Conservation (phyloP, 1,284 basidiomycete genomes). For the Austroboletus olivaceoglutinosus region DNA sequence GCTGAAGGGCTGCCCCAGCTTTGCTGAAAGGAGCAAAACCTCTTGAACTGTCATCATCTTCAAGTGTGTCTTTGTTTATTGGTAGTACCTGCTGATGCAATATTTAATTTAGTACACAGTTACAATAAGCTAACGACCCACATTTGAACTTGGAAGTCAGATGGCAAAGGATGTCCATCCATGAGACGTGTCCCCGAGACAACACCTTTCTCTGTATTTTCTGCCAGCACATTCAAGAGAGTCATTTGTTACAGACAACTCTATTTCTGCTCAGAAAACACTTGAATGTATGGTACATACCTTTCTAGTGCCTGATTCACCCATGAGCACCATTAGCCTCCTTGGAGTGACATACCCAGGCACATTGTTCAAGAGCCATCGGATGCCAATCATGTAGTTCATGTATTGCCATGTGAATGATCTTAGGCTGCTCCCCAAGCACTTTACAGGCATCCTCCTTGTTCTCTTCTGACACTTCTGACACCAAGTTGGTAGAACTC, state of each 20-base stretch:
- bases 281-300: constrained; percentile 34
- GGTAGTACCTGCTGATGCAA: constrained; percentile 62
- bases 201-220: constrained; percentile 76
- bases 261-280: constrained; percentile 12
- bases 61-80: constrained; percentile 81
- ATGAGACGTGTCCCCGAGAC: constrained; percentile 78
- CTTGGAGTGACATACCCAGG: constrained; percentile 83
- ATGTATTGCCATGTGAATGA: constrained; percentile 66
- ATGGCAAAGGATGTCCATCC: constrained; percentile 68
- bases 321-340: constrained; percentile 76
- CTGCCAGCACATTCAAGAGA: constrained; percentile 79
- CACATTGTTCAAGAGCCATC: constrained; percentile 72
- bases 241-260: constrained; percentile 55
- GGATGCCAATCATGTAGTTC: constrained; percentile 57
- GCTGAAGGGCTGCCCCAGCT: constrained; percentile 71
- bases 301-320: constrained; percentile 80
- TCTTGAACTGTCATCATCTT: constrained; percentile 78
- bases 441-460: constrained; percentile 10
- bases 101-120: not conserved
- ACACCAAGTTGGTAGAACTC: constrained; percentile 31
- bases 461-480: constrained; percentile 7
- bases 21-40: constrained; percentile 79
- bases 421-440: constrained; percentile 17
- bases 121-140: constrained; percentile 18
- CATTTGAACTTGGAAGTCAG: constrained; percentile 75